A percentile compares a stretch with the other conserved stretches of the same genome.
Evolutionary conservation across 352 stramenopile genomes (phyloP).

Genomic region (Pythium chondricola): DNA sequence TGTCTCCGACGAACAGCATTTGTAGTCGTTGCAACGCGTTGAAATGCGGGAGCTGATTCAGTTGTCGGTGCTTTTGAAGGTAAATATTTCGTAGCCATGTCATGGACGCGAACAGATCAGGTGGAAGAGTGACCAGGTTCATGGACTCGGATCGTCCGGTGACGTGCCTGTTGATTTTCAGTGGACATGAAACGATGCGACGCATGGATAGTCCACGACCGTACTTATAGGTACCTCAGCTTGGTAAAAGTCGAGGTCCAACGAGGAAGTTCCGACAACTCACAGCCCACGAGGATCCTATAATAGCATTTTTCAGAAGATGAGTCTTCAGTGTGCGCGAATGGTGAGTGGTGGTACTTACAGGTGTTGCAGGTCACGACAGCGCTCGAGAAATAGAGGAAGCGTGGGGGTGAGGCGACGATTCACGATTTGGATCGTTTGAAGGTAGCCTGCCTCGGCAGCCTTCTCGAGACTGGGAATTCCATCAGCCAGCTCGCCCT

Average conservation of each 20-base stretch:
- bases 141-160: constrained; percentile 2
- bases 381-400: constrained; percentile 24
- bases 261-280: constrained; percentile 10
- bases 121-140: constrained; percentile 22
- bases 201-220: neutral
- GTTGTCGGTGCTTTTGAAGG: constrained; percentile 17
- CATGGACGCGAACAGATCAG: constrained; percentile 28
- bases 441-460: constrained; percentile 27
- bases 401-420: constrained; percentile 12
- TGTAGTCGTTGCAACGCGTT: constrained; percentile 23
- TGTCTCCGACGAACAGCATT: constrained; percentile 22
- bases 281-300: constrained; percentile 6
- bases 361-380: constrained; percentile 31
- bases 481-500: constrained; percentile 15
- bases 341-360: constrained; percentile 16
- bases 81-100: constrained; percentile 26
- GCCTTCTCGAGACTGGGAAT: constrained; percentile 21
- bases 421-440: constrained; percentile 38
- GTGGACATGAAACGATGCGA: too few relatives aligned
- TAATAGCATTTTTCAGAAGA: too few relatives aligned
- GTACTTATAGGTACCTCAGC: constrained; percentile 36
- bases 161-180: constrained; percentile 8
- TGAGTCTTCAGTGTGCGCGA: too few relatives aligned
- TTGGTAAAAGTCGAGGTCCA: constrained; percentile 20
- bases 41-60: constrained; percentile 24